Conservation (phyloP, 2,329 filamentous ascomycete genomes). For the Nemania sp. region DNA sequence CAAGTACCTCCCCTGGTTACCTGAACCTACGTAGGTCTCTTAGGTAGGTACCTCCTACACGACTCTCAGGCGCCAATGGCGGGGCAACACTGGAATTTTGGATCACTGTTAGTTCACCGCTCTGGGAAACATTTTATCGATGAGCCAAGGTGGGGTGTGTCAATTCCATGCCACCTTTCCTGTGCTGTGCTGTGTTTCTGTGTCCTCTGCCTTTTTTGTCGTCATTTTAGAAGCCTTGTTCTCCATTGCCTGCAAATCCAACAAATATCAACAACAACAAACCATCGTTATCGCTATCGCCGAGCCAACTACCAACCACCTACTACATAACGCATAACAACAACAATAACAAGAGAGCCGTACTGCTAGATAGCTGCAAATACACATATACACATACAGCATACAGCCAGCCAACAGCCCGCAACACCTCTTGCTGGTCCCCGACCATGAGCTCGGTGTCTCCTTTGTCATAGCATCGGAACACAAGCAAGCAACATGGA, state of each 20-base stretch:
- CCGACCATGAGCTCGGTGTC: conserved; percentile 46
- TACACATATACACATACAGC: no score
- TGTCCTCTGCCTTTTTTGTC: conserved; percentile 32
- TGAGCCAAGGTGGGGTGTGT: conserved; percentile 38
- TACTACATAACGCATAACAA: no score
- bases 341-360: not conserved
- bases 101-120: conserved; percentile 34
- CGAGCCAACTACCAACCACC: conserved; percentile 9
- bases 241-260: not conserved
- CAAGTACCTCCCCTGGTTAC: not conserved
- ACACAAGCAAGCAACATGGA: conserved; percentile 56
- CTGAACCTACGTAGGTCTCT: not conserved
- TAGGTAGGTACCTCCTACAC: no score
- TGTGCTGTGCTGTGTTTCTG: conserved; percentile 16
- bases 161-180: conserved; percentile 37
- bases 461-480: conserved; percentile 46
- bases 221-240: conserved; percentile 31
- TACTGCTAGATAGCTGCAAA: not conserved
- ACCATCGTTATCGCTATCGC: conserved; percentile 6
- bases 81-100: conserved; percentile 36
- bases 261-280: not conserved
- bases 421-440: conserved; percentile 28
- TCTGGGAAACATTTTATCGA: conserved; percentile 38
- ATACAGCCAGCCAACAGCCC: no score
- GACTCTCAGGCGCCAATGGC: conserved; percentile 26